Percentiles rank a stretch among this genome's conserved stretches.
phyloP scores from a whole-genome alignment of 495 filamentous ascomycete species.

The Talaromyces proteolyticus region DNA sequence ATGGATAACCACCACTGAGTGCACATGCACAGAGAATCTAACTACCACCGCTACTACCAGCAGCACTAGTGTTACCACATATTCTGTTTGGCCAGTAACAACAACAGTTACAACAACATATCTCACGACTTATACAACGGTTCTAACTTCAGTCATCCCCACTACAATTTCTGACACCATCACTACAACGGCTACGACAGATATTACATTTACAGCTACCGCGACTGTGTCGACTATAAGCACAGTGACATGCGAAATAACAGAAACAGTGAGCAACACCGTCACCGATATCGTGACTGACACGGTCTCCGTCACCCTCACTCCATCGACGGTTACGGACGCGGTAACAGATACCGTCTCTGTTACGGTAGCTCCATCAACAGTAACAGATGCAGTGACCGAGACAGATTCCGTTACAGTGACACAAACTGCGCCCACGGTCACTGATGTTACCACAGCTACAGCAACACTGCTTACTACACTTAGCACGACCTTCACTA shows the following conservation, averaged over 20 bases:
- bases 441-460: slow-evolving; percentile 16
- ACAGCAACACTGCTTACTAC: slow-evolving; percentile 6
- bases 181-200: slow-evolving; percentile 2
- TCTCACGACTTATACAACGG: slow-evolving; percentile 4
- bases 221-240: slow-evolving; percentile 1
- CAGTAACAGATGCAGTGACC: slow-evolving; percentile 4
- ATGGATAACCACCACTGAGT: slow-evolving; percentile 8
- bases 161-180: slow-evolving; percentile 7
- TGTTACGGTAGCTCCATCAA: slow-evolving; percentile 13
- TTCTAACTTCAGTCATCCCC: slow-evolving; percentile 1
- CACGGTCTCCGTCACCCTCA: slow-evolving; percentile 16
- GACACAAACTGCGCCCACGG: slow-evolving; percentile 15
- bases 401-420: slow-evolving; percentile 20
- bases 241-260: background rate
- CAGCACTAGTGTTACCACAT: background rate
- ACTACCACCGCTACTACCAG: background rate
- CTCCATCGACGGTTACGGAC: slow-evolving; percentile 9
- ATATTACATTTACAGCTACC: slow-evolving; percentile 10
- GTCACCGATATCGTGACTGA: slow-evolving; percentile 16
- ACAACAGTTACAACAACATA: slow-evolving; percentile 5
- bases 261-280: slow-evolving; percentile 13
- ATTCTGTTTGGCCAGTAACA: slow-evolving; percentile 3
- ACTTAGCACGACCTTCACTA: slow-evolving; percentile 16
- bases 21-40: background rate
- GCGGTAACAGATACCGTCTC: slow-evolving; percentile 13